A percentile compares a stretch with the other conserved stretches of the same genome.
phyloP scores from a whole-genome alignment of 1,139 yeast genomes.

The Lodderomyces orthopsilosis region DNA sequence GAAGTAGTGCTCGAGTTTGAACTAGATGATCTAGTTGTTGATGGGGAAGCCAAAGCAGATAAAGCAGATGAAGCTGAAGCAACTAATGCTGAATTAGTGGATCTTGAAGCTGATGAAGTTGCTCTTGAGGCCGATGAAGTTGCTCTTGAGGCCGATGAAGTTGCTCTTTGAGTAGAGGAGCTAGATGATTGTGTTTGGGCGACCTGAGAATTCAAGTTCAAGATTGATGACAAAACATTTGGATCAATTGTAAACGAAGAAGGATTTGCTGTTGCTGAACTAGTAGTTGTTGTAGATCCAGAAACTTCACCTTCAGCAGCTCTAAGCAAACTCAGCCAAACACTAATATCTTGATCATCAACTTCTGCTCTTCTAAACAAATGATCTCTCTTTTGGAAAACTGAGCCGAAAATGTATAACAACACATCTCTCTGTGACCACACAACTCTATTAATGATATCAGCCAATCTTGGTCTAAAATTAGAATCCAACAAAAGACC shows the following conservation, averaged over 20 bases:
- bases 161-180: neutral
- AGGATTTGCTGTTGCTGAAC: neutral
- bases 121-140: neutral
- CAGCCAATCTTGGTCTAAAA: conserved; percentile 37
- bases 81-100: neutral
- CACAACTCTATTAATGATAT: conserved; percentile 32
- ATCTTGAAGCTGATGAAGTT: neutral
- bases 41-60: conserved; percentile 1
- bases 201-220: neutral
- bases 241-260: neutral
- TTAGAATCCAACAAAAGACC: conserved; percentile 36
- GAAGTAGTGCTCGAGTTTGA: neutral
- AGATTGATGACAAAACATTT: neutral
- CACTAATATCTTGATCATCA: neutral
- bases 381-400: conserved; percentile 22
- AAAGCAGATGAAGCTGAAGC: neutral
- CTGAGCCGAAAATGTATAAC: conserved; percentile 22
- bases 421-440: conserved; percentile 29
- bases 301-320: neutral
- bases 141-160: neutral
- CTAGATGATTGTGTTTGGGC: conserved; percentile 2
- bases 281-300: conserved; percentile 3
- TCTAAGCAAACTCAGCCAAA: conserved; percentile 1
- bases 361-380: conserved; percentile 22
- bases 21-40: neutral